Conservation (phyloP, 1,139 yeast genomes). For the Lodderomyces orthopsilosis region DNA sequence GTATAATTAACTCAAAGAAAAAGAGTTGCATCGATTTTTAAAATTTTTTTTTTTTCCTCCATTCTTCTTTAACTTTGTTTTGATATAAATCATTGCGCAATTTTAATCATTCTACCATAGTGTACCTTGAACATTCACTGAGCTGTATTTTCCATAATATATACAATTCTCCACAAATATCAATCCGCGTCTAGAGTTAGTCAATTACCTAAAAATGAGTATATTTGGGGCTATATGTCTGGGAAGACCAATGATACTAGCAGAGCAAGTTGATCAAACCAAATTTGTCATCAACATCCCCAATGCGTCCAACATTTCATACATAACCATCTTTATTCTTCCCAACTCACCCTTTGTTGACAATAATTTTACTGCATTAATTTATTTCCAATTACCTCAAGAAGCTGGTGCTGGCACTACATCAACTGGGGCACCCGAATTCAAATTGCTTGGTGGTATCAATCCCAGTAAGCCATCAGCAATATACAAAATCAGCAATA, state of each 20-base stretch:
- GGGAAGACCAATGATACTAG: conserved; percentile 54
- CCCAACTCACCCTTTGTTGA: conserved; percentile 68
- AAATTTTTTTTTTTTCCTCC: neutral
- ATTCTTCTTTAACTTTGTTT: no score
- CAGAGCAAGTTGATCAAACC: conserved; percentile 60
- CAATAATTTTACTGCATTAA: conserved; percentile 71
- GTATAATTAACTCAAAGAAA: no score
- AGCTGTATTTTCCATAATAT: no score
- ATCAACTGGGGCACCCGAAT: conserved; percentile 41
- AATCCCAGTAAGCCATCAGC: conserved; percentile 83
- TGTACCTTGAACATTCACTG: no score
- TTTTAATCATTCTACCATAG: no score
- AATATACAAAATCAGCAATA: conserved; percentile 72
- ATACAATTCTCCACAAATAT: no score
- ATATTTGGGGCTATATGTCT: conserved; percentile 59
- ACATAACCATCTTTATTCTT: conserved; percentile 69
- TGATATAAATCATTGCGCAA: no score
- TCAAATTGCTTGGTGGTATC: conserved; percentile 74
- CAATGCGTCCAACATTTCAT: conserved; percentile 65
- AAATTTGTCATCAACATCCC: conserved; percentile 61
- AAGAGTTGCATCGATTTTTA: no score
- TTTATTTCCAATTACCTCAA: conserved; percentile 78
- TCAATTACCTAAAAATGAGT: conserved; percentile 11
- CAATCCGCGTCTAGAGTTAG: no score
- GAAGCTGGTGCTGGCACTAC: conserved; percentile 12